Evolutionary conservation across 139 green algal genomes (phyloP).

Genomic region (Haematococcus lacustris): DNA sequence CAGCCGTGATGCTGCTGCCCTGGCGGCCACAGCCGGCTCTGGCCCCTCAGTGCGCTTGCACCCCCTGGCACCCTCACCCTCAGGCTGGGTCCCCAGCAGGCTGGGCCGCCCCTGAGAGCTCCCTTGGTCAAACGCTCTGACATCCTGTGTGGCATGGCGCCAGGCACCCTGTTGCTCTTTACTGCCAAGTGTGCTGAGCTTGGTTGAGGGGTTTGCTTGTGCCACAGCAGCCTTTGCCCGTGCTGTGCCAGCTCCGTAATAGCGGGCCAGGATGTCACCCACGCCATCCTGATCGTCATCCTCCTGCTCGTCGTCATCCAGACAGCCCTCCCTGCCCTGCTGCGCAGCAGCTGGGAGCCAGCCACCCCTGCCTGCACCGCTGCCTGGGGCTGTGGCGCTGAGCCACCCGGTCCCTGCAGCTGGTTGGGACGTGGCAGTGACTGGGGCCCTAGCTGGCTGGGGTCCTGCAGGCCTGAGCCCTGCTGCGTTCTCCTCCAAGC

Average conservation of each 20-base stretch:
- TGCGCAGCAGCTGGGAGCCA: neutral
- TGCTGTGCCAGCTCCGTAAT: constrained; percentile 2
- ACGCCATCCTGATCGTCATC: neutral
- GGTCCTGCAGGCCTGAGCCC: neutral
- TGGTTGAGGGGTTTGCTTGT: no score
- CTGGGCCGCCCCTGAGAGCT: neutral
- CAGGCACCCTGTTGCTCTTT: no score
- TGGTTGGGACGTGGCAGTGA: neutral
- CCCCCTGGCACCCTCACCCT: no score
- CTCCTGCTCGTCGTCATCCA: constrained; percentile 2
- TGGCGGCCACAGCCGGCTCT: no score
- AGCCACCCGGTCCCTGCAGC: neutral
- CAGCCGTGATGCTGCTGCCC: no score
- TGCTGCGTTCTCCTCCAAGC: no score
- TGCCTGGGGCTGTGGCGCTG: neutral
- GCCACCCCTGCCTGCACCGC: neutral
- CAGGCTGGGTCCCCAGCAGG: no score
- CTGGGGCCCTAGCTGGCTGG: neutral
- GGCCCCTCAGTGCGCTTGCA: no score
- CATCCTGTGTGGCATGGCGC: neutral
- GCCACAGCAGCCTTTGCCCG: no score
- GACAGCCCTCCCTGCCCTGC: neutral
- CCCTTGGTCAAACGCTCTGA: neutral
- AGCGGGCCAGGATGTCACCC: constrained; percentile 3
- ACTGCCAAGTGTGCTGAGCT: no score